Evolutionary conservation across 257 asterid genomes (phyloP).

Genomic region (Solanum paucissectum): DNA sequence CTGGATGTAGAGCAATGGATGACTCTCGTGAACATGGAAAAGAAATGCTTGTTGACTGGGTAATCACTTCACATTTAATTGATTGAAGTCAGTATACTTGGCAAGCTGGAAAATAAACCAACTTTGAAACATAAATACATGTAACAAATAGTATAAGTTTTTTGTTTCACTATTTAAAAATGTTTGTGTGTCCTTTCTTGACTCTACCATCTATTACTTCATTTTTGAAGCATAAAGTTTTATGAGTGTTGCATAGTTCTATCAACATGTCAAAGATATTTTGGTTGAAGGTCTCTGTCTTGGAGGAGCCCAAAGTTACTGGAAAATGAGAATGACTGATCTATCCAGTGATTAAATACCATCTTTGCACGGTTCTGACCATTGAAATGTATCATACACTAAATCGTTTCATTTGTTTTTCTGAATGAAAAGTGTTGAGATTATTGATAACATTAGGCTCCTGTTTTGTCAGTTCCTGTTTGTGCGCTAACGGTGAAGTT

Average conservation of each 20-base stretch:
- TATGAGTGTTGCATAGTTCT: neutral
- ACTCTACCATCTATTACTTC: neutral
- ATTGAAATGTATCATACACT: neutral
- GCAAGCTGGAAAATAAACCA: neutral
- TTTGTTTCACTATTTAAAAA: neutral
- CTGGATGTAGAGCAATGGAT: slow-evolving; percentile 31
- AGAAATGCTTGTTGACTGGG: slow-evolving; percentile 25
- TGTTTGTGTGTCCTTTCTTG: neutral
- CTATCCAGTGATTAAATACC: neutral
- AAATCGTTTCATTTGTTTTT: neutral
- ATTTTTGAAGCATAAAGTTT: neutral
- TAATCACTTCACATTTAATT: slow-evolving; percentile 1
- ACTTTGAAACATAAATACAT: neutral
- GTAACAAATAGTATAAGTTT: neutral
- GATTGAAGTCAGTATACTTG: neutral
- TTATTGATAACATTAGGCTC: neutral
- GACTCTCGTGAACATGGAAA: neutral
- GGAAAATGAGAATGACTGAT: neutral
- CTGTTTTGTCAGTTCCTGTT: neutral
- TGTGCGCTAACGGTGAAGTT: neutral
- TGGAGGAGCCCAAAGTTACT: neutral
- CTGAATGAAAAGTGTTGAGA: neutral
- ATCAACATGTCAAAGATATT: neutral
- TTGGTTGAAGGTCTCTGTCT: neutral
- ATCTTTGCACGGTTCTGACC: neutral